Evolutionary conservation across 2,329 filamentous ascomycete species (phyloP).

Genomic region (Cordyceps tenuipes): DNA sequence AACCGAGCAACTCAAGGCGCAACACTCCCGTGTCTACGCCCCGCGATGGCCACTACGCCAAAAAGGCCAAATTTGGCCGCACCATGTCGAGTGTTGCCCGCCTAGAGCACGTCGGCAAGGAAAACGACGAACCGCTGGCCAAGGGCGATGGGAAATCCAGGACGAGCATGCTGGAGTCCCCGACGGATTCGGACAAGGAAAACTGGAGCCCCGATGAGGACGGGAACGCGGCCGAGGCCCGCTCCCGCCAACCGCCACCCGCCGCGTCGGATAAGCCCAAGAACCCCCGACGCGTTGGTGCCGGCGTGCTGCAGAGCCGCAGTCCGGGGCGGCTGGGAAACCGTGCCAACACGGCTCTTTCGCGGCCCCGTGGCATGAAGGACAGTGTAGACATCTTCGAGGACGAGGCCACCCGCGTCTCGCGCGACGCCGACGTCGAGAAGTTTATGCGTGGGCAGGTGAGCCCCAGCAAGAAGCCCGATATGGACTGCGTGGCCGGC

Average conservation of each 20-base stretch:
- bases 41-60: slow-evolving; percentile 25
- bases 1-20: slow-evolving; percentile 55
- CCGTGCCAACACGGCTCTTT: slow-evolving; percentile 35
- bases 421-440: slow-evolving; percentile 53
- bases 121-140: slow-evolving; percentile 13
- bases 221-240: slow-evolving; percentile 26
- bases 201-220: slow-evolving; percentile 63
- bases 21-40: slow-evolving; percentile 40
- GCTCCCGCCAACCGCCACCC: slow-evolving; percentile 30
- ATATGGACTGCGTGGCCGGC: slow-evolving; percentile 85
- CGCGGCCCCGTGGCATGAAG: slow-evolving; percentile 23
- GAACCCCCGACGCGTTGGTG: slow-evolving; percentile 34
- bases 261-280: slow-evolving; percentile 6
- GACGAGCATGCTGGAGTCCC: slow-evolving; percentile 30
- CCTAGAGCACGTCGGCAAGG: slow-evolving; percentile 37
- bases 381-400: slow-evolving; percentile 44
- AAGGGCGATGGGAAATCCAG: slow-evolving; percentile 28
- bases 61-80: slow-evolving; percentile 55
- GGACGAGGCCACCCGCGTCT: slow-evolving; percentile 29
- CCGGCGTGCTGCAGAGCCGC: slow-evolving; percentile 33
- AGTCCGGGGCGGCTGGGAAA: slow-evolving; percentile 25
- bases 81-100: slow-evolving; percentile 54
- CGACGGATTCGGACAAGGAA: slow-evolving; percentile 81
- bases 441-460: slow-evolving; percentile 62
- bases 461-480: slow-evolving; percentile 64